Evolutionary conservation across 2,329 filamentous ascomycete genomes (phyloP).

Genomic region (Calonectria montana): DNA sequence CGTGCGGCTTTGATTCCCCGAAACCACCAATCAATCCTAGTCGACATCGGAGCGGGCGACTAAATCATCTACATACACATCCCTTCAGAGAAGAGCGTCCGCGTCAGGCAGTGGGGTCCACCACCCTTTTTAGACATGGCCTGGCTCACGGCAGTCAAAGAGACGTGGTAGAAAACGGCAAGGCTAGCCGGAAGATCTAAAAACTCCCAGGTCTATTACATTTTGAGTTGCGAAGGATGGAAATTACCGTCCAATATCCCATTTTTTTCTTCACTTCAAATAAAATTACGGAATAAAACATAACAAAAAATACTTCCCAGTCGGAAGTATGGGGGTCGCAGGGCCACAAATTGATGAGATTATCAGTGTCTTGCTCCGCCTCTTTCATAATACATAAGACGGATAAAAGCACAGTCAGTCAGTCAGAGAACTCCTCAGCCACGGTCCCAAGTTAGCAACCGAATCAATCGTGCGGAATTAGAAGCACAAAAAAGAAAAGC

Average conservation of each 20-base stretch:
- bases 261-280: background rate
- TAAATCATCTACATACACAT: background rate
- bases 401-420: background rate
- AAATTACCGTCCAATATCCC: background rate
- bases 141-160: background rate
- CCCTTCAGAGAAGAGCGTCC: slow-evolving; percentile 1
- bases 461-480: background rate
- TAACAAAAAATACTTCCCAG: background rate
- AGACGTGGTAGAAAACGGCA: background rate
- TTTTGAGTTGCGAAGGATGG: background rate
- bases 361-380: background rate
- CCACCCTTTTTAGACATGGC: background rate
- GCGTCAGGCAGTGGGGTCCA: background rate
- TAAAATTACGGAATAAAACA: background rate
- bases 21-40: background rate
- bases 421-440: background rate
- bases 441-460: slow-evolving; percentile 1
- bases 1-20: background rate
- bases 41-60: background rate
- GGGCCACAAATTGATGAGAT: background rate
- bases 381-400: background rate
- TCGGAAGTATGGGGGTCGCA: background rate
- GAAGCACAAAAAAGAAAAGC: background rate
- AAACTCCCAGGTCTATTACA: background rate
- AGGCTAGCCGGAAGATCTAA: background rate